Base-by-base conservation (phyloP, 257 asterid species). In the Coffea eugenioides region DNA sequence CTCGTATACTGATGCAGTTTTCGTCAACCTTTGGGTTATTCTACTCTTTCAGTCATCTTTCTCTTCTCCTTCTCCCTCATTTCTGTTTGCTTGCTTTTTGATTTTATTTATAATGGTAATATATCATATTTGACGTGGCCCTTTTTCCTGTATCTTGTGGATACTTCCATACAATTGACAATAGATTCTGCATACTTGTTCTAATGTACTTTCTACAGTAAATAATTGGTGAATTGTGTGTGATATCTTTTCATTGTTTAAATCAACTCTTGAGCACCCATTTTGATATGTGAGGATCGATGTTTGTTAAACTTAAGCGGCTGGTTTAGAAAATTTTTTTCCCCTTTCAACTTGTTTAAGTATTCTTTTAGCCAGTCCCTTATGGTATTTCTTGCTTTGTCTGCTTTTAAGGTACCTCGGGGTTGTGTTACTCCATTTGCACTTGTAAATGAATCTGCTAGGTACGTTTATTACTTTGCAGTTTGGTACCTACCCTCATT, bases 381-480 rank as follows among this genome's bases (percentile, higher is more conserved):
- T 27, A 71, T 67, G 56, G 71, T 65, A 39, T 31, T 52, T 71
- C 52, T 70, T 66, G 66, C 25, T 80, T 79, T 80, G 23, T 69
- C 79, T 81, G 66, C 65, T 84, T 79, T 75, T 84, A 77, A 95
- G 98, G 97, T 95, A 75, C 97, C 98, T 43, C 86, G 90, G 41
- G 98, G 97, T 41, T 92, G 94, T 79, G 97, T 95, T 82, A 95
- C 98, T 83, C 99, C 99, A 41, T 93, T 95, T 81, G 94, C 98
- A 23, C 88, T 93, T 79, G 90, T 92, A 78, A 95, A 95, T 73
- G 97, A 95, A 80, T 91, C 97, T 20, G 97, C 99, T 76, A 85
- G 95, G 97, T 95, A 81, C 68, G 61, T 82, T 46, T 79, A 80
- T 68, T 75, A 64, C 39, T 70, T 45, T 79, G 49, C 69, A 81